Conservation (phyloP, 1,139 yeast genomes). For the Komagataea norvegica region DNA sequence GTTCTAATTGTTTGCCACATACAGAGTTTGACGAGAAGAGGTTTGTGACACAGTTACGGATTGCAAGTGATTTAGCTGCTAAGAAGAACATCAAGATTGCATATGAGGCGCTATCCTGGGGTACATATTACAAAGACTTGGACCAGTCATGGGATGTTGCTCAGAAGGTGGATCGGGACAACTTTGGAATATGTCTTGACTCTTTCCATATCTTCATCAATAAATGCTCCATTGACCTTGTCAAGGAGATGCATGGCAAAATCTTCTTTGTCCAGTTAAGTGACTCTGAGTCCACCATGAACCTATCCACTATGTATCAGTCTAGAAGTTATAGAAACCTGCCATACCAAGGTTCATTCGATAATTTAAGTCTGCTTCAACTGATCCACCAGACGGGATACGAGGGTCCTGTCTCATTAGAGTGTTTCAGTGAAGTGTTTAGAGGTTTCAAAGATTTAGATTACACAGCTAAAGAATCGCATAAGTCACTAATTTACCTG, state of each 20-base stretch:
- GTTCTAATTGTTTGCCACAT: conserved; percentile 3
- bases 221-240: background rate
- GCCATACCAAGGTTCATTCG: conserved; percentile 9
- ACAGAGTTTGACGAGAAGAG: background rate
- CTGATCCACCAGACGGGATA: conserved; percentile 2
- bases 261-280: conserved; percentile 11
- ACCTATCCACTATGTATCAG: conserved; percentile 5
- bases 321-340: conserved; percentile 10
- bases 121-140: conserved; percentile 2
- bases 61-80: conserved; percentile 5
- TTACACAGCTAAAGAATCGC: conserved; percentile 4
- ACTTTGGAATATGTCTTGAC: conserved; percentile 11
- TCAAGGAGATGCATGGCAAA: conserved; percentile 4
- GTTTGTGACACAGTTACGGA: conserved; percentile 3
- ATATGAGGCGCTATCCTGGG: conserved; percentile 12
- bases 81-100: conserved; percentile 4
- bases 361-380: background rate
- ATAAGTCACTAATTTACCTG: conserved; percentile 1
- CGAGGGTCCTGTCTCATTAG: conserved; percentile 7
- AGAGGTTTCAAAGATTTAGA: conserved; percentile 1
- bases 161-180: conserved; percentile 2
- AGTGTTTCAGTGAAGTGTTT: conserved; percentile 8
- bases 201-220: conserved; percentile 9
- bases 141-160: conserved; percentile 1
- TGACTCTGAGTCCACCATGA: conserved; percentile 4